Percentiles rank a stretch among this genome's conserved stretches.
Conservation (phyloP, 2,329 filamentous ascomycete species). For the Colletotrichum musicola region DNA sequence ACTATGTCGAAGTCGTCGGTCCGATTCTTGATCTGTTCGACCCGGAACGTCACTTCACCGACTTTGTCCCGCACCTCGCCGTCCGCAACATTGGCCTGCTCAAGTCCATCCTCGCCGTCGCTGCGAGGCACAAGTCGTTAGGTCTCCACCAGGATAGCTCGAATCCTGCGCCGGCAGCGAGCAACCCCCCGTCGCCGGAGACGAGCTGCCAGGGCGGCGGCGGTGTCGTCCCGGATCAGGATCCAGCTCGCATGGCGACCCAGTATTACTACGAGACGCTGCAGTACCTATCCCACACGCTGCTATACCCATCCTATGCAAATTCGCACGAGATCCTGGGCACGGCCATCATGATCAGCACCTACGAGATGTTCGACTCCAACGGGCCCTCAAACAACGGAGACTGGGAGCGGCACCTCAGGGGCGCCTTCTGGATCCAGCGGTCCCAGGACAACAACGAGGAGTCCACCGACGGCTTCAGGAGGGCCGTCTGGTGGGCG, state of each 20-base stretch:
- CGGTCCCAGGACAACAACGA: slow-evolving; percentile 70
- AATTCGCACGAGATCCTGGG: slow-evolving; percentile 68
- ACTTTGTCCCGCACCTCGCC: slow-evolving; percentile 38
- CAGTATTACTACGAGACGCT: slow-evolving; percentile 73
- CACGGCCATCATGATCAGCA: slow-evolving; percentile 69
- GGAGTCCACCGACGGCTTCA: slow-evolving; percentile 62
- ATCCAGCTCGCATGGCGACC: slow-evolving; percentile 48
- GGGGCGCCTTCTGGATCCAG: slow-evolving; percentile 75
- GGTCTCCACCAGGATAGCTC: not conserved
- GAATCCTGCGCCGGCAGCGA: not conserved
- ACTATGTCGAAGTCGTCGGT: slow-evolving; percentile 36
- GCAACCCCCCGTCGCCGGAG: slow-evolving; percentile 3
- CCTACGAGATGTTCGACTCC: slow-evolving; percentile 73
- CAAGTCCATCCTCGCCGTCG: slow-evolving; percentile 38
- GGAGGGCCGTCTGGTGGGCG: slow-evolving; percentile 72
- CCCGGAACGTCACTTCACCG: slow-evolving; percentile 35
- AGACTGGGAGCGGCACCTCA: slow-evolving; percentile 71
- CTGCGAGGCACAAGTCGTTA: slow-evolving; percentile 32
- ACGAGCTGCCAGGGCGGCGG: not conserved
- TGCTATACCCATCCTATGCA: slow-evolving; percentile 68
- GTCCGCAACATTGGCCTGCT: slow-evolving; percentile 36
- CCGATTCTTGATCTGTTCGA: slow-evolving; percentile 40
- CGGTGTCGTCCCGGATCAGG: not conserved
- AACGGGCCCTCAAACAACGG: slow-evolving; percentile 45
- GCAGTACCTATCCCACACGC: slow-evolving; percentile 68